Base-by-base conservation (phyloP, 1,284 basidiomycete genomes). In the Tilletia horrida region DNA sequence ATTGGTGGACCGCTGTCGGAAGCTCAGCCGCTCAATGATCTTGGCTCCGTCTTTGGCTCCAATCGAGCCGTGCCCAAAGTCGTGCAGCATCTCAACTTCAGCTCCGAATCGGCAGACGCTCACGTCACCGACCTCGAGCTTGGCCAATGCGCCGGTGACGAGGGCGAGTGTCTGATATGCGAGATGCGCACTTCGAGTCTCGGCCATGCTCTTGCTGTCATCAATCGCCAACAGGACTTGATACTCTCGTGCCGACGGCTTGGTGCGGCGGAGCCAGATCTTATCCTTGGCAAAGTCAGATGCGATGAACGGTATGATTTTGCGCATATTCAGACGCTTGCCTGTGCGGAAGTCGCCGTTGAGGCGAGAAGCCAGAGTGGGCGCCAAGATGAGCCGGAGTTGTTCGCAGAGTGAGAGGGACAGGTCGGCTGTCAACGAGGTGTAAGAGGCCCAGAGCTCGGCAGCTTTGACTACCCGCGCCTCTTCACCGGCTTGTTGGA, bases 231-330 rank as follows among this genome's bases (percentile, higher is more conserved):
- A 86, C 57, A 98, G 87, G 2, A 99, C 89, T 79, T 98, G 96
- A 83, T 98, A 98, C 82, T 97, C 94, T 64, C 96, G 88, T 78
- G 92, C 88, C 76, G 91, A 92, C 0, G 96, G 95, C 69, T 91
- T 89, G 3, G 94, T 97, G 35, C 96, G 88, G 31, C 96, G 89
- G 42, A 98, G 85, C 96, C 96, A 99, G 76, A 98, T 98, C 84
- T 96, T 96, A 86, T 99, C 96, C 83, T 98, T 98, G 67, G 94
- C 97, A 84, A 93, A 99, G 84, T 99, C 96, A 82, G 91, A 93
- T 9, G 96, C 96, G 74, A 99, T 95, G 85, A 97, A 99, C 1
- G 92, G 89, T 67, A 99, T 93, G 82, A 99, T 94, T 85, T 96
- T 96, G 82, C 95, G 93, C 95, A 99, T 97, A 83, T 98, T 98